Evolutionary conservation across 768 basidiomycete genomes (phyloP).

Genomic region (Boletus tomentosulus): DNA sequence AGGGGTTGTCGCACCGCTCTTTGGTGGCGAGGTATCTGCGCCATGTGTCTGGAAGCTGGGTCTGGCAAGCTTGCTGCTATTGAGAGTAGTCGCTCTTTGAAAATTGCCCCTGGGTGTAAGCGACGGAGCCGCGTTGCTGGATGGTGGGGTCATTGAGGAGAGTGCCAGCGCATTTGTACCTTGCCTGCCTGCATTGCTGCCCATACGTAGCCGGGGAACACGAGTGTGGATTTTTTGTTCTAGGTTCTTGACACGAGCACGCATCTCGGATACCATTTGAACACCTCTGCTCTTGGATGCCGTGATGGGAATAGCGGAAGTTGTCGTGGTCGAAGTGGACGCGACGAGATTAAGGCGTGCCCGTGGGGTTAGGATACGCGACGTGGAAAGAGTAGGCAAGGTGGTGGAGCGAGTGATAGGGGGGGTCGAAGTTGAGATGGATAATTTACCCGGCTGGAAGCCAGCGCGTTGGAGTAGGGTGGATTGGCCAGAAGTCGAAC

Average conservation of each 20-base stretch:
- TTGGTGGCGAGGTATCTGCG: slow-evolving; percentile 41
- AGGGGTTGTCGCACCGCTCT: slow-evolving; percentile 37
- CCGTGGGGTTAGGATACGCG: slow-evolving; percentile 43
- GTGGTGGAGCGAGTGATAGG: slow-evolving; percentile 57
- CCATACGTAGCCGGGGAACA: slow-evolving; percentile 80
- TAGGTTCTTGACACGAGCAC: slow-evolving; percentile 74
- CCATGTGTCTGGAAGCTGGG: slow-evolving; percentile 39
- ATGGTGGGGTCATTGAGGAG: slow-evolving; percentile 32
- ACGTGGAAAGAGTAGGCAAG: slow-evolving; percentile 46
- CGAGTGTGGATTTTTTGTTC: slow-evolving; percentile 87
- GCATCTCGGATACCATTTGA: slow-evolving; percentile 92
- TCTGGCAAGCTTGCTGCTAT: slow-evolving; percentile 16
- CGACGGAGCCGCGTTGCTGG: slow-evolving; percentile 37
- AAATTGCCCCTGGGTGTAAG: slow-evolving; percentile 17
- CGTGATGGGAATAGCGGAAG: slow-evolving; percentile 35
- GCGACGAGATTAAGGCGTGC: slow-evolving; percentile 39
- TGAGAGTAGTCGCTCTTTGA: slow-evolving; percentile 18
- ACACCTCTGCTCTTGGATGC: slow-evolving; percentile 75
- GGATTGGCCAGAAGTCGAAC: slow-evolving; percentile 39
- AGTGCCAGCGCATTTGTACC: slow-evolving; percentile 37
- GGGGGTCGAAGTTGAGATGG: slow-evolving; percentile 39
- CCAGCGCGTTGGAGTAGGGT: slow-evolving; percentile 49
- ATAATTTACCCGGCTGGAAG: slow-evolving; percentile 43
- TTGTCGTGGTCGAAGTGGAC: slow-evolving; percentile 35
- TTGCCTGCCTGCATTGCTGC: slow-evolving; percentile 60